These are phyloP conservation scores for Mycoemilia scoparia DNA, from an alignment of 192 early-diverging fungal species.

Conservation along the genomic window DNA sequence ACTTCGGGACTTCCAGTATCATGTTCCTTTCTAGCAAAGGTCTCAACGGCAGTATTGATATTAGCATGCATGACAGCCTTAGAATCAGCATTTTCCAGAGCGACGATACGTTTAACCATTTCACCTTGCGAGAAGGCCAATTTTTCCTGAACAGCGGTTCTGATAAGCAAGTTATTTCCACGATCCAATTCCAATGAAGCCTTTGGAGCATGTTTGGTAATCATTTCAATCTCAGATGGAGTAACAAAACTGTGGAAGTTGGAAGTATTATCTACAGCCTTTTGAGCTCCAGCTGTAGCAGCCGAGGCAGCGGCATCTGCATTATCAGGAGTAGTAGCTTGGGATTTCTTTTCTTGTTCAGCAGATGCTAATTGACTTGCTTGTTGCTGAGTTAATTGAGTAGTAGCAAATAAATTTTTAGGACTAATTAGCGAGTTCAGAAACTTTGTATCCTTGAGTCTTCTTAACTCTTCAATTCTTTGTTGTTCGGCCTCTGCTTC, in stretches of 20 bases:
- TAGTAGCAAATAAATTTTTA: slow-evolving; percentile 12
- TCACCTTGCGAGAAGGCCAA: slow-evolving; percentile 27
- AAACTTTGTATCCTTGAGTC: slow-evolving; percentile 24
- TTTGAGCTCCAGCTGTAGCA: not conserved
- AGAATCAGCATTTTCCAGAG: slow-evolving; percentile 66
- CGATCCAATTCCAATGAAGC: slow-evolving; percentile 3
- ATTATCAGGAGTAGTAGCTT: slow-evolving; percentile 6
- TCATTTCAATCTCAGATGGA: slow-evolving; percentile 9
- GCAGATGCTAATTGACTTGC: slow-evolving; percentile 15
- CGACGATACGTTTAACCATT: slow-evolving; percentile 47
- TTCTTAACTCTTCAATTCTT: slow-evolving; percentile 17
- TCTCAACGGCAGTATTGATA: slow-evolving; percentile 41
- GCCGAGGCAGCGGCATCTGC: slow-evolving; percentile 1
- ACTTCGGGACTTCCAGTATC: slow-evolving; percentile 90
- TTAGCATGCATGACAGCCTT: slow-evolving; percentile 65
- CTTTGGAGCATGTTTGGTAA: slow-evolving; percentile 20
- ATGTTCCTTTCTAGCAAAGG: slow-evolving; percentile 54
- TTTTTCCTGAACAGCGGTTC: slow-evolving; percentile 5
- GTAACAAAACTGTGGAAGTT: slow-evolving; percentile 9
- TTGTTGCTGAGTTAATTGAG: slow-evolving; percentile 25
- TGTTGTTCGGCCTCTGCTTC: slow-evolving; percentile 14
- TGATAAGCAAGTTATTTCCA: slow-evolving; percentile 2
- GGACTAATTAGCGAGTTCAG: slow-evolving; percentile 26
- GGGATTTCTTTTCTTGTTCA: slow-evolving; percentile 19
- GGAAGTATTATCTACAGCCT: slow-evolving; percentile 15